Conservation (phyloP, 768 basidiomycete genomes). For the Macrolepiota albuminosa region DNA sequence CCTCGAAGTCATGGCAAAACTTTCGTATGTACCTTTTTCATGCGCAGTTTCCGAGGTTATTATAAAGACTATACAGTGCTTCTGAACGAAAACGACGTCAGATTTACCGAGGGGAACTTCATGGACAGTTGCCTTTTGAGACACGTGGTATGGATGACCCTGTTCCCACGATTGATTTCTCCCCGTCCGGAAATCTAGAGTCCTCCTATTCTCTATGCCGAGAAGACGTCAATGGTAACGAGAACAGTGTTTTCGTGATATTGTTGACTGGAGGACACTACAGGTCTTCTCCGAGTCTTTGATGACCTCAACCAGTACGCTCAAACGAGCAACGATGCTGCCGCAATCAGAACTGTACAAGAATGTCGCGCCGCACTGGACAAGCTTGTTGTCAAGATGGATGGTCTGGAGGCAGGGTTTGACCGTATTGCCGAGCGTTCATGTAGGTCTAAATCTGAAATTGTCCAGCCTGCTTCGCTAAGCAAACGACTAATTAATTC, state of each 20-base stretch:
- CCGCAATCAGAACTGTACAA: slow-evolving; percentile 49
- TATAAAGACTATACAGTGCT: slow-evolving; percentile 41
- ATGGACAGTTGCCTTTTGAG: slow-evolving; percentile 86
- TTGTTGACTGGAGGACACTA: slow-evolving; percentile 12
- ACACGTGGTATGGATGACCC: slow-evolving; percentile 76
- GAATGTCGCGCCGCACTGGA: slow-evolving; percentile 62
- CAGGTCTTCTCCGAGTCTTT: slow-evolving; percentile 58
- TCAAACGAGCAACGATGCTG: slow-evolving; percentile 36
- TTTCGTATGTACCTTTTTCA: slow-evolving; percentile 55
- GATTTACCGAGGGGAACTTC: slow-evolving; percentile 79
- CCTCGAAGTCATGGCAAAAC: slow-evolving; percentile 81
- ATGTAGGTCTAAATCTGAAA: slow-evolving; percentile 40
- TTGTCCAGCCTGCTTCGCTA: background rate
- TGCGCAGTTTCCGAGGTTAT: background rate
- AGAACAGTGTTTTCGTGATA: slow-evolving; percentile 14
- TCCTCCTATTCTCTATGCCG: slow-evolving; percentile 62
- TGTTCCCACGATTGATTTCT: slow-evolving; percentile 76
- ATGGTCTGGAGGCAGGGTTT: slow-evolving; percentile 73
- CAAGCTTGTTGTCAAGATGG: slow-evolving; percentile 73
- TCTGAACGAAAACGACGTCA: slow-evolving; percentile 80
- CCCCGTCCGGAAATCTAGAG: slow-evolving; percentile 61
- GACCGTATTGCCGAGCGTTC: slow-evolving; percentile 85
- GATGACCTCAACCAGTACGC: slow-evolving; percentile 63
- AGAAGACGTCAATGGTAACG: slow-evolving; percentile 67
- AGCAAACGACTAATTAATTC: background rate